Percentiles rank a stretch among this genome's conserved stretches.
Conservation (phyloP, 78 protist species). For the Cavenderia fasciculata region DNA sequence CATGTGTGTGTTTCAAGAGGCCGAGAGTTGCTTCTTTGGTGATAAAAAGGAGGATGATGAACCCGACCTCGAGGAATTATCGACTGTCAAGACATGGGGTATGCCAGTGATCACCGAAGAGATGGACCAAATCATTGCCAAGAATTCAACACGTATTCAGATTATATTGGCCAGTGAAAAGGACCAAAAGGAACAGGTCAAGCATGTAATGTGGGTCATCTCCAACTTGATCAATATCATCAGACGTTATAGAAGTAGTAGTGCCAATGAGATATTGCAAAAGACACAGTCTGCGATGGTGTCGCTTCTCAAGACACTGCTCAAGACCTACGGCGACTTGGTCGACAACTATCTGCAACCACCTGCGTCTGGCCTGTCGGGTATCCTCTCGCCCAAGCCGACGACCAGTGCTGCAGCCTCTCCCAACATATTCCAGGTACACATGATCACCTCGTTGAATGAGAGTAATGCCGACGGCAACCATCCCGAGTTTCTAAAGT, state of each 20-base stretch:
- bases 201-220: constrained; percentile 73
- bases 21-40: constrained; percentile 65
- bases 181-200: constrained; percentile 62
- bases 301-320: constrained; percentile 23
- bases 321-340: constrained; percentile 70
- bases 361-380: no score
- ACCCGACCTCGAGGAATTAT: not conserved
- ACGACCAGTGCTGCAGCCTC: not conserved
- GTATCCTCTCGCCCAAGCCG: constrained; percentile 1
- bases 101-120: constrained; percentile 60
- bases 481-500: constrained; percentile 46
- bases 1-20: constrained; percentile 73
- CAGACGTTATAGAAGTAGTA: constrained; percentile 3
- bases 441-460: constrained; percentile 30
- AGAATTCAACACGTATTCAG: constrained; percentile 71
- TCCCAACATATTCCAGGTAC: constrained; percentile 14
- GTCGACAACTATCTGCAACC: constrained; percentile 33
- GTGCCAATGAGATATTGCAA: not conserved
- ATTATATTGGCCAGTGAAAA: constrained; percentile 58
- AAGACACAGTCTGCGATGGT: constrained; percentile 26
- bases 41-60: constrained; percentile 13
- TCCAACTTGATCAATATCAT: constrained; percentile 45
- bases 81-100: no score
- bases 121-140: constrained; percentile 52
- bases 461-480: constrained; percentile 5